Evolutionary conservation across 768 basidiomycete genomes (phyloP).

Genomic region (Galerina sulciceps): DNA sequence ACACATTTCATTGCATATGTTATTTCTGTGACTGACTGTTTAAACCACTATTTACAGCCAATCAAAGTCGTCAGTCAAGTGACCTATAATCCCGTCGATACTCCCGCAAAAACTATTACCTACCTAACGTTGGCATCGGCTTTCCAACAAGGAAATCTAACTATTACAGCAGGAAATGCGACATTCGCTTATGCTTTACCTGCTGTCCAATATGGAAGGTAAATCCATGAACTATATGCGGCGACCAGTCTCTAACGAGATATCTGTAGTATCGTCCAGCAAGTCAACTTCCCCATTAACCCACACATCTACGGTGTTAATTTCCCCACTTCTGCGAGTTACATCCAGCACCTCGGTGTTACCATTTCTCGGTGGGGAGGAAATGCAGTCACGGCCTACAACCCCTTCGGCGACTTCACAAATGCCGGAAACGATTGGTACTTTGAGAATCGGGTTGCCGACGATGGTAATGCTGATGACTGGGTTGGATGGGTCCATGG

Average conservation of each 20-base stretch:
- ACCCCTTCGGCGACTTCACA: slow-evolving; percentile 52
- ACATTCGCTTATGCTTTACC: slow-evolving; percentile 48
- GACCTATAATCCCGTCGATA: slow-evolving; percentile 45
- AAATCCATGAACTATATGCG: not conserved
- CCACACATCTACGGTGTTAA: slow-evolving; percentile 58
- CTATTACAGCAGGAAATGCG: slow-evolving; percentile 42
- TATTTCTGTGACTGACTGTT: no score
- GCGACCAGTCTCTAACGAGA: not conserved
- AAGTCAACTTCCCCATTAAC: slow-evolving; percentile 41
- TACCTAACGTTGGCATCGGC: slow-evolving; percentile 46
- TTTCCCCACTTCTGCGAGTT: slow-evolving; percentile 50
- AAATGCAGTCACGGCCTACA: slow-evolving; percentile 59
- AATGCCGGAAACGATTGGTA: slow-evolving; percentile 62
- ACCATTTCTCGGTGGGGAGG: slow-evolving; percentile 59
- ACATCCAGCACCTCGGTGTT: slow-evolving; percentile 52
- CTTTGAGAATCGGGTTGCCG: slow-evolving; percentile 52
- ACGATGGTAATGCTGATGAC: slow-evolving; percentile 43
- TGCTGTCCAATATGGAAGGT: slow-evolving; percentile 46
- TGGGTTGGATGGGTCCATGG: slow-evolving; percentile 54
- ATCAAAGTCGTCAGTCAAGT: slow-evolving; percentile 32
- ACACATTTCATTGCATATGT: not conserved
- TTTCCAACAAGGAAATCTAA: slow-evolving; percentile 43
- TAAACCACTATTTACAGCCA: slow-evolving; percentile 27
- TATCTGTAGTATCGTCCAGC: slow-evolving; percentile 35
- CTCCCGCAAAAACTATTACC: slow-evolving; percentile 50